Percentiles rank a stretch among this genome's conserved stretches.
Conservation (phyloP, 331 rosid genomes). For the Rosa hybrid region DNA sequence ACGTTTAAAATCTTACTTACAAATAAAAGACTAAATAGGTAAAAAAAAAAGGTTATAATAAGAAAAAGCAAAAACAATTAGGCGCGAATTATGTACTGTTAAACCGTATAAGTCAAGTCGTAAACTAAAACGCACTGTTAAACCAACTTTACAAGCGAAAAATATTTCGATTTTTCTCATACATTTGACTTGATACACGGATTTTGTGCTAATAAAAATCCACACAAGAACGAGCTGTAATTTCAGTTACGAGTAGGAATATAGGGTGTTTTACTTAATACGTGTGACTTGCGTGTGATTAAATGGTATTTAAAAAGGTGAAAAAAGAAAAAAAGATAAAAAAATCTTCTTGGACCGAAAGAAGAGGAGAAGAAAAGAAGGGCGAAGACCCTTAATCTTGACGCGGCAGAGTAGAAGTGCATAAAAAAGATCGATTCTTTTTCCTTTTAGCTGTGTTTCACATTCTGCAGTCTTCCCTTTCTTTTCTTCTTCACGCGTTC, state of each 20-base stretch:
- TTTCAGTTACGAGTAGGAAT: neutral
- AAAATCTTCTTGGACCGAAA: neutral
- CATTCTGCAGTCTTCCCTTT: neutral
- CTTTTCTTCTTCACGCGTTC: slow-evolving; percentile 33
- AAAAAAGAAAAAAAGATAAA: neutral
- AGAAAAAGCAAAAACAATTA: too few relatives aligned
- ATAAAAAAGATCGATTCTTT: neutral
- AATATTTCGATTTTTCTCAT: neutral
- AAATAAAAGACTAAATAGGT: neutral
- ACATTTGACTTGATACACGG: neutral
- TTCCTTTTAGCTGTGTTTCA: neutral
- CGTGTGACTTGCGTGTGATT: neutral
- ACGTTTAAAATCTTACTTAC: neutral
- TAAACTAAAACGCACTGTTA: neutral
- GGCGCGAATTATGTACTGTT: neutral
- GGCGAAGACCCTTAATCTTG: neutral
- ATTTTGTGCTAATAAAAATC: neutral
- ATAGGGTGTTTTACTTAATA: neutral
- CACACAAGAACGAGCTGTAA: neutral
- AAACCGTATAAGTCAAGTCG: too few relatives aligned
- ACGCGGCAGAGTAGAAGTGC: neutral
- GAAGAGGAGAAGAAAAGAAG: neutral
- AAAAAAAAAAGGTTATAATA: neutral
- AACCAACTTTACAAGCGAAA: neutral
- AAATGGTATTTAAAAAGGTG: neutral